Evolutionary conservation across 2,329 filamentous ascomycete genomes (phyloP), one percentile per base, ranked within the genome.

Genomic region (Sarocladium strictum): DNA sequence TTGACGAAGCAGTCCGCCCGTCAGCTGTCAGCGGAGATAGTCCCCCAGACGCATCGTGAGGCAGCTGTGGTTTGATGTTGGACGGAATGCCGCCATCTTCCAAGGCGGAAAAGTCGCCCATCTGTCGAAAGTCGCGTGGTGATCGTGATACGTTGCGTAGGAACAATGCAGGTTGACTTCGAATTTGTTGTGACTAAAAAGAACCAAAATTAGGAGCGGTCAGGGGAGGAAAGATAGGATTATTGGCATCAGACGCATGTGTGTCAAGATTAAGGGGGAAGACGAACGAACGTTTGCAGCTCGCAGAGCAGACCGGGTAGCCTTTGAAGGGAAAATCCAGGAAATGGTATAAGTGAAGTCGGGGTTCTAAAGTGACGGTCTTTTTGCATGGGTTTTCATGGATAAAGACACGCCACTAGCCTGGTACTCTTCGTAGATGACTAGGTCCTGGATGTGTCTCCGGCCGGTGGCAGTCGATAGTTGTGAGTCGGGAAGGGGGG

Each of bases 341-440:
- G 24, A 35, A 51, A 35, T 51, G 47, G 29, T 51, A 17, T 51
- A 33, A 51, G 47, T 51, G 27, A 32, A 29, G 27, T 33, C 17
- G n/a, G 47, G 47, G 29, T 35, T 51, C 35, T 35, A 33, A 35
- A 27, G 17, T 12, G 29, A 35, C 24, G 9, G 19, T 35, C 6
- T 51, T 21, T n/a, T 32, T n/a, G 5, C 14, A 35, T 21, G n/a
- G 29, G 4, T 5, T 35, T 35, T 14, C 47, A 51, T 51, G 47
- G 47, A 35, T 51, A 51, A 21, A 17, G 27, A 51, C 47, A 51
- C 47, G 19, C 47, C 47, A 21, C 47, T 51, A 19, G 29, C 10
- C n/a, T 35, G 17, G 24, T 35, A 5, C 11, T 27, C 43, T n/a
- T 47, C 23, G 7, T 26, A 15, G 21, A 15, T 26, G 12, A 7